Conservation (phyloP, 202 grass and related monocot genomes). For the Setaria viridis region DNA sequence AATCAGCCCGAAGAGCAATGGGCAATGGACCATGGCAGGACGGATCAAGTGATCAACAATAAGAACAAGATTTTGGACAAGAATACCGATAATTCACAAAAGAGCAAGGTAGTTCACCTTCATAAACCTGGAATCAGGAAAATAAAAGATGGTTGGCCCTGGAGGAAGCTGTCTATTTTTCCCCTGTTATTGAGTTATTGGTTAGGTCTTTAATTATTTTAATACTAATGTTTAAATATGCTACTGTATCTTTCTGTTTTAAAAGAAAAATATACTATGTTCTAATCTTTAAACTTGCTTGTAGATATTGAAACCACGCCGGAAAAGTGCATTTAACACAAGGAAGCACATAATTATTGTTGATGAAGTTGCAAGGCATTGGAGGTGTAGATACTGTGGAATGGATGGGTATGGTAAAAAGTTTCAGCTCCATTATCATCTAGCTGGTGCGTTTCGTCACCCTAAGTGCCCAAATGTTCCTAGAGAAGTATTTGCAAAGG, state of each 20-base stretch:
- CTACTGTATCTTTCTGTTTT: not conserved
- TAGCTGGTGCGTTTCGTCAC: conserved; percentile 48
- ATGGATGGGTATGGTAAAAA: conserved; percentile 56
- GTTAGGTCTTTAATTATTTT: conserved; percentile 38
- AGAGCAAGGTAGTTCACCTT: conserved; percentile 43
- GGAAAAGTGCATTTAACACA: conserved; percentile 48
- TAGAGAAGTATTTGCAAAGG: conserved; percentile 46
- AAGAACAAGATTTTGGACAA: conserved; percentile 33
- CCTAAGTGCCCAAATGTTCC: conserved; percentile 57
- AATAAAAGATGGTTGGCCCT: conserved; percentile 7
- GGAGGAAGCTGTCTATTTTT: conserved; percentile 1
- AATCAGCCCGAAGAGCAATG: conserved; percentile 35
- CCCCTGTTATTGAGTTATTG: conserved; percentile 27
- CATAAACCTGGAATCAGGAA: not conserved
- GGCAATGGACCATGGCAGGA: conserved; percentile 31
- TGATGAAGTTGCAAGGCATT: conserved; percentile 51
- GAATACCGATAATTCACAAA: conserved; percentile 32
- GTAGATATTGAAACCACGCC: conserved; percentile 36
- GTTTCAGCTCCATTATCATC: conserved; percentile 50
- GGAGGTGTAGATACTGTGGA: conserved; percentile 60
- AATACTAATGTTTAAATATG: conserved; percentile 10
- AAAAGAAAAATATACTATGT: not conserved
- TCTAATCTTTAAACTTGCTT: conserved; percentile 43
- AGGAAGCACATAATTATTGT: conserved; percentile 56
- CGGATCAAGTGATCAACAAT: conserved; percentile 21